phyloP scores from a whole-genome alignment of 352 stramenopile genomes.

The Achlya hypogyna region DNA sequence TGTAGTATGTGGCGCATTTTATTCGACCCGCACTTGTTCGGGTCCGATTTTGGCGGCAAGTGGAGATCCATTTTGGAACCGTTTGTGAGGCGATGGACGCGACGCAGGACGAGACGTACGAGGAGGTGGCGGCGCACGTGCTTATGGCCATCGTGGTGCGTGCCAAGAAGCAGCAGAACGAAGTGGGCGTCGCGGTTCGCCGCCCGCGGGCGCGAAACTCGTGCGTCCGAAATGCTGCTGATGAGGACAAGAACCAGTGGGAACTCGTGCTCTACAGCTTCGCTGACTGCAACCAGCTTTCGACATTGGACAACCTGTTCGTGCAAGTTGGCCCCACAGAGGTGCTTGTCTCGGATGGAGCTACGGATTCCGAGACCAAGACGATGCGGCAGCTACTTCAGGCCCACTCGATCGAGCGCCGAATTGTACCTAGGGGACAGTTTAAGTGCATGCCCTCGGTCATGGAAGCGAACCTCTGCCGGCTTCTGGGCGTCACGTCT shows the following conservation, averaged over 20 bases:
- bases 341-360: slow-evolving; percentile 46
- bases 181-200: slow-evolving; percentile 67
- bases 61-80: slow-evolving; percentile 1
- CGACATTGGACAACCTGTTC: slow-evolving; percentile 74
- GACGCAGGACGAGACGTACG: slow-evolving; percentile 1
- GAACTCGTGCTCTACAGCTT: slow-evolving; percentile 71
- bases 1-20: background rate
- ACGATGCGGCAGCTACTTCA: slow-evolving; percentile 69
- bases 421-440: slow-evolving; percentile 60
- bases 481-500: slow-evolving; percentile 43
- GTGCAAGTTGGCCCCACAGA: slow-evolving; percentile 69
- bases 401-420: slow-evolving; percentile 42
- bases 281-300: slow-evolving; percentile 75
- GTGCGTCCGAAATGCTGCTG: slow-evolving; percentile 55
- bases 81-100: background rate
- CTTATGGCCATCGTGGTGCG: slow-evolving; percentile 75
- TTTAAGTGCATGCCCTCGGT: slow-evolving; percentile 37
- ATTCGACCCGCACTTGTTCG: background rate
- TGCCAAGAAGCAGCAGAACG: slow-evolving; percentile 73
- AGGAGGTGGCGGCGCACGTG: slow-evolving; percentile 30
- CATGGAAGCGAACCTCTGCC: slow-evolving; percentile 54
- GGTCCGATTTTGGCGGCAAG: slow-evolving; percentile 3
- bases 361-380: slow-evolving; percentile 47
- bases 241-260: slow-evolving; percentile 80
- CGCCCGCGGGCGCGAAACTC: slow-evolving; percentile 57